Evolutionary conservation across 148 eudicot species (phyloP).

Genomic region (Hydrangea macrophylla): DNA sequence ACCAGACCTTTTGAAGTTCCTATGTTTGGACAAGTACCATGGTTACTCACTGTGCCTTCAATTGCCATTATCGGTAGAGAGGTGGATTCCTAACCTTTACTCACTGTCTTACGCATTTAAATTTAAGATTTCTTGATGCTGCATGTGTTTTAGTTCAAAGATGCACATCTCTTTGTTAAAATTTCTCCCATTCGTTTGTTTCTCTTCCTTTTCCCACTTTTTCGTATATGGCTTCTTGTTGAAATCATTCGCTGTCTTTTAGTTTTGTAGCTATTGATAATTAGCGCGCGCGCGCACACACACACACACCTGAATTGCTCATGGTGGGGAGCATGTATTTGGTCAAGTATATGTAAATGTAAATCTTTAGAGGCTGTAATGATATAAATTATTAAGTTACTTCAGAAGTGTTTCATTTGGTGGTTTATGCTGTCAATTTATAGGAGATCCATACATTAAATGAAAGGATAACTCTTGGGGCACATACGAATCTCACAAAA

Average conservation of each 20-base stretch:
- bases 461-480: too few species aligned
- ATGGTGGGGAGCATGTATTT: background rate
- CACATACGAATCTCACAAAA: too few species aligned
- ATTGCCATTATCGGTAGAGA: conserved; percentile 95
- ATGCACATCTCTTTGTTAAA: background rate
- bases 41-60: conserved; percentile 86
- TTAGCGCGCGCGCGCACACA: too few species aligned
- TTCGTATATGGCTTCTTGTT: background rate
- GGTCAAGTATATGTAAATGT: background rate
- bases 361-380: too few species aligned
- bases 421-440: background rate
- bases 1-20: conserved; percentile 73
- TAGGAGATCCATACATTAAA: too few species aligned
- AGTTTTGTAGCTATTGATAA: background rate
- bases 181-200: background rate
- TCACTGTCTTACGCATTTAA: background rate
- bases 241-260: background rate
- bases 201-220: background rate
- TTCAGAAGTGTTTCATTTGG: background rate
- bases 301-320: background rate
- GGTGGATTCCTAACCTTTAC: conserved; percentile 39
- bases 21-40: conserved; percentile 61
- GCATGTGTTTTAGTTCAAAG: background rate
- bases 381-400: background rate
- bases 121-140: background rate